phyloP scores from a whole-genome alignment of 331 rosid genomes.

The Quercus tomentella region DNA sequence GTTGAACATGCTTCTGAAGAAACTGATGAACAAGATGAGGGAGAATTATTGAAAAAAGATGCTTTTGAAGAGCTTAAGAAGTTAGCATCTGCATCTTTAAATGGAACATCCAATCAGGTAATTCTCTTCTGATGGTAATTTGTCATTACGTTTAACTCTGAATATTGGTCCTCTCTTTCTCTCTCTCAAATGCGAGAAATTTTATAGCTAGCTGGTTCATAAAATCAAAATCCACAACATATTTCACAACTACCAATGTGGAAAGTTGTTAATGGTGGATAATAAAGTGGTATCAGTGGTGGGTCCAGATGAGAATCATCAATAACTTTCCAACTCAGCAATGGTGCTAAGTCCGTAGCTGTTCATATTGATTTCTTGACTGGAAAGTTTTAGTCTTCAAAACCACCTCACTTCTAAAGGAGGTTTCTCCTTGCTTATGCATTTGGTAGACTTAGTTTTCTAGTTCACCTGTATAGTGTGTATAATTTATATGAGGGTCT shows the following conservation, averaged over 20 bases:
- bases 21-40: slow-evolving; percentile 43
- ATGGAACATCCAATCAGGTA: slow-evolving; percentile 64
- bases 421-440: neutral
- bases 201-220: neutral
- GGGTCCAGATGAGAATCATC: too few relatives aligned
- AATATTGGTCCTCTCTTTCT: neutral
- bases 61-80: slow-evolving; percentile 92
- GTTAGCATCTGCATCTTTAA: slow-evolving; percentile 63
- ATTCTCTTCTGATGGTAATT: neutral
- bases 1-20: slow-evolving; percentile 32
- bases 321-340: too few relatives aligned
- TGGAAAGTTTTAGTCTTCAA: neutral
- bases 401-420: neutral
- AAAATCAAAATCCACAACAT: neutral
- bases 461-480: neutral
- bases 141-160: neutral
- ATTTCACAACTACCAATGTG: too few relatives aligned
- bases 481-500: slow-evolving; percentile 5
- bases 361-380: neutral
- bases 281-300: too few relatives aligned
- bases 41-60: slow-evolving; percentile 47
- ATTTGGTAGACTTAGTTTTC: neutral
- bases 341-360: neutral
- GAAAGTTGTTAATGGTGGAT: too few relatives aligned
- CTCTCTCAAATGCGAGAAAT: neutral